A percentile compares a stretch with the other conserved stretches of the same genome.
These are phyloP conservation scores for Daldinia sp. DNA, from an alignment of 2,329 filamentous ascomycete genomes.

Conservation along the genomic window DNA sequence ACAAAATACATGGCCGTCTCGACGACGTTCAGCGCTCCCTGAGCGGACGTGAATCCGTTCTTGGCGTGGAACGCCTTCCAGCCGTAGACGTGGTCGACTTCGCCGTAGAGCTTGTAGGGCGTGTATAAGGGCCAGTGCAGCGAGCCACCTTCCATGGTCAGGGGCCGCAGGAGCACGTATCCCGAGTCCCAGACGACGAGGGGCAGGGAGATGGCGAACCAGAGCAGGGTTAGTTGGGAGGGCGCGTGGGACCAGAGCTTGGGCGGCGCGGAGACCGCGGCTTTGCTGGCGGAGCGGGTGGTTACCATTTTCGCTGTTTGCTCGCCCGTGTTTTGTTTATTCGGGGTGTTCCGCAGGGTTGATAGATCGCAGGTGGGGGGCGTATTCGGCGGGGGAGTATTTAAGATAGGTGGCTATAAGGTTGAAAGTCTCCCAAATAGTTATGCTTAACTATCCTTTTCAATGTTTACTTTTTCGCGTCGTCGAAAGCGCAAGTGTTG, in stretches of 20 bases:
- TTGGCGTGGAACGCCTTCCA: conserved; percentile 72
- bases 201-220: conserved; percentile 78
- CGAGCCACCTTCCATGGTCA: conserved; percentile 80
- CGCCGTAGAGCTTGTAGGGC: conserved; percentile 83
- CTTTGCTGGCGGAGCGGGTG: conserved; percentile 43
- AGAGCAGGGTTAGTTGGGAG: conserved; percentile 62
- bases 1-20: conserved; percentile 71
- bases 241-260: conserved; percentile 57
- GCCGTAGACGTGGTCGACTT: conserved; percentile 83
- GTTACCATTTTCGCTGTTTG: conserved; percentile 44
- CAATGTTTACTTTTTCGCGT: background rate
- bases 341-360: too few species aligned
- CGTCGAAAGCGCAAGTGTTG: too few species aligned
- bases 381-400: too few species aligned
- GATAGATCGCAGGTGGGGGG: too few species aligned
- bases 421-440: too few species aligned
- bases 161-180: conserved; percentile 82
- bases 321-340: background rate
- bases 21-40: conserved; percentile 72
- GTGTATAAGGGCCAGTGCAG: conserved; percentile 76
- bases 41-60: conserved; percentile 81
- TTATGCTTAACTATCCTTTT: too few species aligned
- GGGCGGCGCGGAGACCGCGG: conserved; percentile 8
- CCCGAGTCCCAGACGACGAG: conserved; percentile 82
- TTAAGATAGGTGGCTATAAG: too few species aligned